phyloP scores from a whole-genome alignment of 1,284 basidiomycete genomes.

The Chalciporus piperatoides region DNA sequence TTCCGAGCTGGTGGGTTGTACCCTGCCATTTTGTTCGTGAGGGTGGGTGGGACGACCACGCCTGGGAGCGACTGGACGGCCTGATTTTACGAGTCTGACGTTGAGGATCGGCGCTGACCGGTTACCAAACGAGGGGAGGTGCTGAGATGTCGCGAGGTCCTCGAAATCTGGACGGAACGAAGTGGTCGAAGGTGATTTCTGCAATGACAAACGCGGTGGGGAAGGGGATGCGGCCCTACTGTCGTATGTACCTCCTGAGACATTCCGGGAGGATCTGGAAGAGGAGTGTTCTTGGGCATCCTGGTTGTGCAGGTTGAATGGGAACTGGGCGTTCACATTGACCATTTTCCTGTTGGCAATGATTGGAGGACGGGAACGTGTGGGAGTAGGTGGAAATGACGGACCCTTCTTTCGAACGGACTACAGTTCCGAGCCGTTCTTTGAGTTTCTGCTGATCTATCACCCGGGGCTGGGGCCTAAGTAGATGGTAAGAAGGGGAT shows the following conservation, averaged over 20 bases:
- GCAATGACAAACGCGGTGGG: slow-evolving; percentile 18
- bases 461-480: slow-evolving; percentile 31
- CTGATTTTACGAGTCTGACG: slow-evolving; percentile 25
- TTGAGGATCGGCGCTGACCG: slow-evolving; percentile 16
- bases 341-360: slow-evolving; percentile 60
- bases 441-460: slow-evolving; percentile 52
- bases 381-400: slow-evolving; percentile 20
- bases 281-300: slow-evolving; percentile 38
- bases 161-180: slow-evolving; percentile 24
- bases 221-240: slow-evolving; percentile 21
- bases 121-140: slow-evolving; percentile 9
- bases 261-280: slow-evolving; percentile 37
- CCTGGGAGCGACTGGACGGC: slow-evolving; percentile 19
- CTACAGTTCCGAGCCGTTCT: slow-evolving; percentile 54
- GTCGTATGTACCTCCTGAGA: slow-evolving; percentile 24
- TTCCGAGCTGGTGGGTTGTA: not conserved
- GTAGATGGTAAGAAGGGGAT: slow-evolving; percentile 4
- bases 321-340: slow-evolving; percentile 58
- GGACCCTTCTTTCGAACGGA: slow-evolving; percentile 61
- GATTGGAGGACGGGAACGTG: slow-evolving; percentile 1
- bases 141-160: slow-evolving; percentile 13
- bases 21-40: slow-evolving; percentile 12
- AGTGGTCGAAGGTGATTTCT: slow-evolving; percentile 18
- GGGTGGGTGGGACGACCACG: slow-evolving; percentile 7
- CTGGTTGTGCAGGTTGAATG: slow-evolving; percentile 62